Conservation (phyloP, 352 stramenopile genomes). For the Phytophthora lateralis region DNA sequence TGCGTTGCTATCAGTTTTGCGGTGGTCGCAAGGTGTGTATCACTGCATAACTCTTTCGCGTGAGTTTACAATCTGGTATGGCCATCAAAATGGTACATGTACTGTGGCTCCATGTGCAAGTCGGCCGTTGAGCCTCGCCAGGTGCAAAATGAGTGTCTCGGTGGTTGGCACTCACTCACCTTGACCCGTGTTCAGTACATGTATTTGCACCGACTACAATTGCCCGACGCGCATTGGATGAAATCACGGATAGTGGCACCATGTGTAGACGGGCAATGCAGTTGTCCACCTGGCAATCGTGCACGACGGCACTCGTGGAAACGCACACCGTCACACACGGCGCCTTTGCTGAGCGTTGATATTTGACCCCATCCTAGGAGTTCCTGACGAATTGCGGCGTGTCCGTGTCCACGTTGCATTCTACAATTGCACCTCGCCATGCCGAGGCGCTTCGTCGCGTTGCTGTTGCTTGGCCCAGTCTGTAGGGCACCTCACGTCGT, state of each 20-base stretch:
- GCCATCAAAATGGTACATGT: too few species aligned
- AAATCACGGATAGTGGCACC: background rate
- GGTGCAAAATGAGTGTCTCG: too few species aligned
- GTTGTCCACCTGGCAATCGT: too few species aligned
- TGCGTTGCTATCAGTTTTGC: too few species aligned
- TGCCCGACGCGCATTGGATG: background rate
- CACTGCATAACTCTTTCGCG: too few species aligned
- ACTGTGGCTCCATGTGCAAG: too few species aligned
- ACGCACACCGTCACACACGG: constrained; percentile 11
- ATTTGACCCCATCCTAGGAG: constrained; percentile 22
- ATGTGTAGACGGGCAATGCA: background rate
- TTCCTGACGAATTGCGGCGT: background rate
- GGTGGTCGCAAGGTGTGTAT: too few species aligned
- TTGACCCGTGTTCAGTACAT: too few species aligned
- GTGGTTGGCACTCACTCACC: too few species aligned
- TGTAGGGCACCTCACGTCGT: constrained; percentile 1
- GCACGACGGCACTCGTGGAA: constrained; percentile 14
- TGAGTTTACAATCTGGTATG: too few species aligned
- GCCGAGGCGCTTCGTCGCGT: constrained; percentile 2
- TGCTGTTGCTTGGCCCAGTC: constrained; percentile 14
- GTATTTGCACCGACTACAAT: constrained; percentile 1
- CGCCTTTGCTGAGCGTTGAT: constrained; percentile 11
- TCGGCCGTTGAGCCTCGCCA: too few species aligned
- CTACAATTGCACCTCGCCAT: constrained; percentile 13
- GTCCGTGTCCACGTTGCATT: constrained; percentile 13